A percentile compares a stretch with the other conserved stretches of the same genome.
Evolutionary conservation across 148 eudicot species (phyloP).

Genomic region (Beta vulgaris): DNA sequence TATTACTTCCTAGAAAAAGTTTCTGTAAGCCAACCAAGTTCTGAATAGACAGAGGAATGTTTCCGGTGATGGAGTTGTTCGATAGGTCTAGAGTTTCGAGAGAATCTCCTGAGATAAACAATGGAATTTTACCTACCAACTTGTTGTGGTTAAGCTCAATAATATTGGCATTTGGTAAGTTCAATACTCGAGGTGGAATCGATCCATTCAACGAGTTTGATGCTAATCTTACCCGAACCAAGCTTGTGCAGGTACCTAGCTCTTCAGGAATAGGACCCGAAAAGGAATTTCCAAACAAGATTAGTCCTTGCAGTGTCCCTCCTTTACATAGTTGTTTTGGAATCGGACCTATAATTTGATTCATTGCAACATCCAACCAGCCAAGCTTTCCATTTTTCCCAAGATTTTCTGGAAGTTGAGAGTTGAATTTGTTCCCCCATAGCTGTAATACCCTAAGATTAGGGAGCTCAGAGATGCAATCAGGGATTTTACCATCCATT

Average conservation of each 20-base stretch:
- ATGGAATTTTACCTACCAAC: conserved; percentile 50
- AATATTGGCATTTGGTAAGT: conserved; percentile 33
- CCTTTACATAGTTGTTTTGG: conserved; percentile 58
- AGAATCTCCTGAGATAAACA: conserved; percentile 25
- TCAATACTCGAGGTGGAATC: conserved; percentile 44
- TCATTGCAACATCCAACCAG: conserved; percentile 39
- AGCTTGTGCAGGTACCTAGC: conserved; percentile 43
- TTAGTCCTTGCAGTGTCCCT: conserved; percentile 30
- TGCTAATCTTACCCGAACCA: conserved; percentile 35
- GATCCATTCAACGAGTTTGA: conserved; percentile 44
- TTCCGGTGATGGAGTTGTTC: conserved; percentile 46
- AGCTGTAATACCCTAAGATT: conserved; percentile 37
- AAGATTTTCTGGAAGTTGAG: conserved; percentile 45
- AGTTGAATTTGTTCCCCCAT: conserved; percentile 55
- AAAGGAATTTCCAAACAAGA: conserved; percentile 46
- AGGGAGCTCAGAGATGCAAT: conserved; percentile 44
- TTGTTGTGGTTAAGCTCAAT: conserved; percentile 47
- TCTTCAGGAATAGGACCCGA: conserved; percentile 49
- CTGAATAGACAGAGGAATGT: conserved; percentile 40
- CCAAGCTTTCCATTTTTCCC: conserved; percentile 45
- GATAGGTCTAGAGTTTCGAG: conserved; percentile 36
- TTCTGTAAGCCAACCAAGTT: conserved; percentile 29
- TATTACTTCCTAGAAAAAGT: conserved; percentile 35
- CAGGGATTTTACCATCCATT: conserved; percentile 45
- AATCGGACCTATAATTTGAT: conserved; percentile 46